A percentile compares a stretch with the other conserved stretches of the same genome.
These are phyloP conservation scores for Acrodontium crateriforme DNA, from an alignment of 2,329 filamentous ascomycete species.

Conservation along the genomic window DNA sequence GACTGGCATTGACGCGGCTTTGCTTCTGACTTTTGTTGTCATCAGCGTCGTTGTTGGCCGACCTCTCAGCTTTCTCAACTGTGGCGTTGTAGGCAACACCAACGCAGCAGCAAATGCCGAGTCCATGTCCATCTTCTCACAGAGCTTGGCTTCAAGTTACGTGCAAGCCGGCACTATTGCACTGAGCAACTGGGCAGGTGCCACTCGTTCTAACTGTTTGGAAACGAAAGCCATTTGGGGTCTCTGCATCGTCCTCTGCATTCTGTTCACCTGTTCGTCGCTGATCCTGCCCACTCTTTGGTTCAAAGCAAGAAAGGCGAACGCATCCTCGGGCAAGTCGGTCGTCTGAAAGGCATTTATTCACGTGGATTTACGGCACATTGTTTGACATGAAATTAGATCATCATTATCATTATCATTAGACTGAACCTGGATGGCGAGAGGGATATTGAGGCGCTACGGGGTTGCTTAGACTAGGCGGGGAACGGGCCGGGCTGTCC, in stretches of 20 bases:
- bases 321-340: constrained; percentile 5
- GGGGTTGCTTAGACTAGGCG: too few relatives aligned
- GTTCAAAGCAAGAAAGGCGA: constrained; percentile 35
- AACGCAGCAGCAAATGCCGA: constrained; percentile 30
- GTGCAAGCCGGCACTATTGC: constrained; percentile 35
- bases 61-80: constrained; percentile 66
- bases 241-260: constrained; percentile 60
- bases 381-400: too few relatives aligned
- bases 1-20: constrained; percentile 49
- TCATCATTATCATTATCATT: too few relatives aligned
- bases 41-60: constrained; percentile 65
- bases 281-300: constrained; percentile 34
- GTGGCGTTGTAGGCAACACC: constrained; percentile 41
- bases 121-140: constrained; percentile 41
- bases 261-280: constrained; percentile 33
- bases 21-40: constrained; percentile 66
- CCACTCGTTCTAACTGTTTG: constrained; percentile 54
- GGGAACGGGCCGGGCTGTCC: too few relatives aligned
- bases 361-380: too few relatives aligned
- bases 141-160: constrained; percentile 38
- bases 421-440: too few relatives aligned
- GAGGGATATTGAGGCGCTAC: too few relatives aligned
- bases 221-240: constrained; percentile 85
- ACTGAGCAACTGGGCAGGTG: constrained; percentile 43
- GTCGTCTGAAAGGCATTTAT: constrained; percentile 3